Base-by-base conservation (phyloP, 2,329 filamentous ascomycete species). In the Didymella glomerata region DNA sequence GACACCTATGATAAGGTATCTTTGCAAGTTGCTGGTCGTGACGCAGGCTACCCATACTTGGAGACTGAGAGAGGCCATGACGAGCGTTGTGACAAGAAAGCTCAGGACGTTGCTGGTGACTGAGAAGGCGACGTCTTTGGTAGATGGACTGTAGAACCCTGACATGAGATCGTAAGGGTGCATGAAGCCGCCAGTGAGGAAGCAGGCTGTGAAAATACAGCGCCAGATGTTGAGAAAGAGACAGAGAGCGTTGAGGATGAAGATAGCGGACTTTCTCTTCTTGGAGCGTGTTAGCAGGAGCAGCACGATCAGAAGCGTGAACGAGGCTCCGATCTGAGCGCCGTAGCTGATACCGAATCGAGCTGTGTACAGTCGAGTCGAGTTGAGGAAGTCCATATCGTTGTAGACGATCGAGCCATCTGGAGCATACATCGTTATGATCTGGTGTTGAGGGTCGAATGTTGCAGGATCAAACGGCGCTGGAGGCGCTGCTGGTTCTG, bases 261-360 rank as follows among this genome's bases (percentile, higher is more conserved):
- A 90, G 20, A 91, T 83, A 0, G 81, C 71, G 1, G 88, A 88
- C 51, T 79, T 79, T 60, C 90, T 85, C 73, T 91, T 92, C 64
- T 86, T 81, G 0, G 80, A 74, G 20, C 86, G 85, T 0, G 90
- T 93, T 74, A 93, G 83, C 57, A 89, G 77, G 11, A 92, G 77
- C 2, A 93, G 79, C 28, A 90, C 81, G 42, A 89, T 66, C 18
- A 93, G 79, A 69, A 92, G 85, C 60, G 89, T 77, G 57, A 88
- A 64, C 46, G 85, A 86, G 24, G 89, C 86, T 28, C 91, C 91
- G 50, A 93, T 82, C 73, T 94, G 90, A 18, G 84, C 78, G 51
- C 85, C 88, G 72, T 89, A 91, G 77, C 88, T 89, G 80, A 91
- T 86, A 71, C 77, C 81, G 34, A 82, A 71, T 9, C 77, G 77